phyloP scores from a whole-genome alignment of 352 stramenopile species.

The Thalassiosira ordinaria region DNA sequence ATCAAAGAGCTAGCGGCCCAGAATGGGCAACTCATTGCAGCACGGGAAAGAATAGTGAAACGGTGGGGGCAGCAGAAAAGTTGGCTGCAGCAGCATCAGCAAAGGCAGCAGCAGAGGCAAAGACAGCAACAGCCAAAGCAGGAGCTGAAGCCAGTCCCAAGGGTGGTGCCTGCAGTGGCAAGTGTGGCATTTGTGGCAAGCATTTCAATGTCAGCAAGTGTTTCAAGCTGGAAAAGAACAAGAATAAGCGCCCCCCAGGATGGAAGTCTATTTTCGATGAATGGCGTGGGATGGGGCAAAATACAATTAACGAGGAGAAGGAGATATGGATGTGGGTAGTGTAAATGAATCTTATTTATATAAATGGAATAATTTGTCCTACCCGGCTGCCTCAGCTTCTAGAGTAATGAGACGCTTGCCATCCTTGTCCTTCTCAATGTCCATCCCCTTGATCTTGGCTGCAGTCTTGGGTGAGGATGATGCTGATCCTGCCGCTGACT shows the following conservation, averaged over 20 bases:
- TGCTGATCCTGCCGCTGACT: background rate
- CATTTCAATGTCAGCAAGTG: background rate
- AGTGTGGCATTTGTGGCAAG: background rate
- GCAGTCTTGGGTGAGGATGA: background rate
- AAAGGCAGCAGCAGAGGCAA: background rate
- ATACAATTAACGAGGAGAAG: background rate
- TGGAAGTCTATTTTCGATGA: background rate
- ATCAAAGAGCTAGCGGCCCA: background rate
- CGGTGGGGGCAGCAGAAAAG: background rate
- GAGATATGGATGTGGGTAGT: background rate
- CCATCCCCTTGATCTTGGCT: no score
- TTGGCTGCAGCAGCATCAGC: background rate
- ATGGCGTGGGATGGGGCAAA: background rate
- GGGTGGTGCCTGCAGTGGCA: background rate
- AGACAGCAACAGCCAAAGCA: background rate
- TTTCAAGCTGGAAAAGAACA: background rate
- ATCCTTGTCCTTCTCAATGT: conserved; percentile 71
- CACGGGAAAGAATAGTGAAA: background rate
- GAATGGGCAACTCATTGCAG: background rate
- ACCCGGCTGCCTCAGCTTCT: conserved; percentile 47
- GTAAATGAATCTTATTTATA: background rate
- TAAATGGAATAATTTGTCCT: background rate
- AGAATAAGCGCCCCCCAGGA: background rate
- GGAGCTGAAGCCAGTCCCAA: background rate
- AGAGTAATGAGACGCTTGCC: conserved; percentile 76